Conservation (phyloP, 2,329 filamentous ascomycete species). For the Neonectria hederae region DNA sequence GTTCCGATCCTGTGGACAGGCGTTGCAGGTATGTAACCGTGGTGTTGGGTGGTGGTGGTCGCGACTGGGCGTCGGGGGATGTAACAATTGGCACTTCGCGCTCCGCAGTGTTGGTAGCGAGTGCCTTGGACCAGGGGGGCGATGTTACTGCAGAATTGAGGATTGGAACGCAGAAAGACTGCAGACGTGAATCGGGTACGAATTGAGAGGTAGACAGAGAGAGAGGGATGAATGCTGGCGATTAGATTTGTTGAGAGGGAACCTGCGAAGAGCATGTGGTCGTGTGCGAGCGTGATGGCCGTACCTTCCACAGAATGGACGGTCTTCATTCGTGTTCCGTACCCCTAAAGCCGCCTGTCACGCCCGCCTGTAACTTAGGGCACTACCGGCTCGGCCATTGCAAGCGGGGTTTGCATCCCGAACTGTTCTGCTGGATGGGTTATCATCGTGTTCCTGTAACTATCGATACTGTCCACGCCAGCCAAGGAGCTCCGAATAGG, state of each 20-base stretch:
- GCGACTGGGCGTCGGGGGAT: background rate
- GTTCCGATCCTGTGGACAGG: background rate
- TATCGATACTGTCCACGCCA: background rate
- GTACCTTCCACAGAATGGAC: background rate
- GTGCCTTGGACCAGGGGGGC: background rate
- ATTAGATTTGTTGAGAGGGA: background rate
- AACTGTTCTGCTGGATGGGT: too few species aligned
- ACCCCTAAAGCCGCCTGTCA: slow-evolving; percentile 2
- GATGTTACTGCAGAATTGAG: background rate
- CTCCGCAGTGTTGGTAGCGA: background rate
- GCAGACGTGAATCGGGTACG: background rate
- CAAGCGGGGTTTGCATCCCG: background rate
- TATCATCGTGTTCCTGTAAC: background rate
- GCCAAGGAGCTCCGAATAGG: background rate
- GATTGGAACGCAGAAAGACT: background rate
- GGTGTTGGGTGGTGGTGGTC: background rate
- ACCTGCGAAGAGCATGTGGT: background rate
- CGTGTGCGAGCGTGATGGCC: background rate
- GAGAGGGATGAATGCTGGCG: background rate
- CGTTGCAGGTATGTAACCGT: background rate
- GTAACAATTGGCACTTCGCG: background rate
- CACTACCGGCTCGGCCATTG: background rate
- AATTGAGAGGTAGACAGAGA: background rate
- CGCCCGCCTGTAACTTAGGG: background rate
- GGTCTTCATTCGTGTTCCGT: too few species aligned